Percentiles rank a stretch among this genome's conserved stretches.
phyloP scores from a whole-genome alignment of 2,329 filamentous ascomycete genomes.

The Phialocephala sp. region DNA sequence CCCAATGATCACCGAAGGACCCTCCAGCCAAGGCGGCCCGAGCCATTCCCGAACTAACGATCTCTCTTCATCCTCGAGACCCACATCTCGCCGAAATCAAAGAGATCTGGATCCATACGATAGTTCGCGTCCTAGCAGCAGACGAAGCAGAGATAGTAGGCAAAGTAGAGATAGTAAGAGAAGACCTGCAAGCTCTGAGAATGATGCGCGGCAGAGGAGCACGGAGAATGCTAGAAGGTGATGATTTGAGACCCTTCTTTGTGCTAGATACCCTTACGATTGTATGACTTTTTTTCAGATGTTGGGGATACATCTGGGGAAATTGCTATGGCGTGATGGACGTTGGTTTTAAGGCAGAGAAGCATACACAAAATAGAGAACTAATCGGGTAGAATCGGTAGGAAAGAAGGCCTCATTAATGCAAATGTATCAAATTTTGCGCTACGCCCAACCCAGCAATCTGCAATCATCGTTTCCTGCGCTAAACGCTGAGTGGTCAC shows the following conservation, averaged over 20 bases:
- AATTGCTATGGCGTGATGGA: neutral
- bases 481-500: no score
- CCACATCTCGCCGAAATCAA: neutral
- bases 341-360: neutral
- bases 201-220: conserved; percentile 17
- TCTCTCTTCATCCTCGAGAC: neutral
- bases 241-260: conserved; percentile 9
- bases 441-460: no score
- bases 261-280: conserved; percentile 19
- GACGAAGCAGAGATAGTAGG: conserved; percentile 18
- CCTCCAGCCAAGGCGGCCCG: neutral
- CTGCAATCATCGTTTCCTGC: no score
- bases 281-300: conserved; percentile 7
- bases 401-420: no score
- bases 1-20: conserved; percentile 25
- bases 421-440: no score
- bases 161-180: conserved; percentile 19
- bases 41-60: conserved; percentile 11
- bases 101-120: neutral
- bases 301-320: neutral
- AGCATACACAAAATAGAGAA: neutral
- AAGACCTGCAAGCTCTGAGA: conserved; percentile 5
- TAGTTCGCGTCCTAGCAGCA: conserved; percentile 9
- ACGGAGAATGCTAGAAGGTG: conserved; percentile 13
- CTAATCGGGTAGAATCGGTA: no score